A percentile compares a stretch with the other conserved stretches of the same genome.
Conservation (phyloP, 441 rosid genomes). For the Croton laevigatus region DNA sequence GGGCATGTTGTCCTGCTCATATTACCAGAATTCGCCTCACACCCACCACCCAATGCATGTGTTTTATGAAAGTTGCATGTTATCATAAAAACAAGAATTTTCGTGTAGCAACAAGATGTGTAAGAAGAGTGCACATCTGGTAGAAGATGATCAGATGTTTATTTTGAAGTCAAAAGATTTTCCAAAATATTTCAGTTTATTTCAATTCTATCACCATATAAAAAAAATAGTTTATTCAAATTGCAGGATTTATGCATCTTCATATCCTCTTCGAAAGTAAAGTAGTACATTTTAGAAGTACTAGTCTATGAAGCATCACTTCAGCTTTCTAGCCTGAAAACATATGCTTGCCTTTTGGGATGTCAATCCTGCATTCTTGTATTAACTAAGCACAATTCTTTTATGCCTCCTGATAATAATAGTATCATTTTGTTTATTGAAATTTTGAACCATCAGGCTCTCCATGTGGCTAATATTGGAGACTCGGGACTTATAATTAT, state of each 20-base stretch:
- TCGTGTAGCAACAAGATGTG: neutral
- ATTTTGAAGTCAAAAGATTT: neutral
- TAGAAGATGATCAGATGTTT: neutral
- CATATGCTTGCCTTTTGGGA: neutral
- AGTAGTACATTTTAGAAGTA: neutral
- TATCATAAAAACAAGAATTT: neutral
- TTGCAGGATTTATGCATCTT: neutral
- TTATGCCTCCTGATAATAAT: neutral
- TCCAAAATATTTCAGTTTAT: neutral
- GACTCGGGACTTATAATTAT: conserved; percentile 73
- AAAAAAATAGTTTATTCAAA: neutral
- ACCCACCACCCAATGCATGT: no score
- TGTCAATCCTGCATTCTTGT: neutral
- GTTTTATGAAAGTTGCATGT: neutral
- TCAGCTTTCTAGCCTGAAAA: neutral
- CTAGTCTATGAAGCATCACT: neutral
- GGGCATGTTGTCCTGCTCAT: no score
- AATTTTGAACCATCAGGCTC: conserved; percentile 38
- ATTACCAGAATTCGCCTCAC: no score
- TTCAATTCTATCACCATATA: neutral
- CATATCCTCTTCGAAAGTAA: neutral
- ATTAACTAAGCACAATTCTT: neutral
- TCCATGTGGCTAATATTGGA: conserved; percentile 68
- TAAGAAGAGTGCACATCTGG: neutral
- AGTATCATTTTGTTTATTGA: neutral